Base-by-base conservation (phyloP, 2,329 filamentous ascomycete species). In the Fusarium euwallaceae region DNA sequence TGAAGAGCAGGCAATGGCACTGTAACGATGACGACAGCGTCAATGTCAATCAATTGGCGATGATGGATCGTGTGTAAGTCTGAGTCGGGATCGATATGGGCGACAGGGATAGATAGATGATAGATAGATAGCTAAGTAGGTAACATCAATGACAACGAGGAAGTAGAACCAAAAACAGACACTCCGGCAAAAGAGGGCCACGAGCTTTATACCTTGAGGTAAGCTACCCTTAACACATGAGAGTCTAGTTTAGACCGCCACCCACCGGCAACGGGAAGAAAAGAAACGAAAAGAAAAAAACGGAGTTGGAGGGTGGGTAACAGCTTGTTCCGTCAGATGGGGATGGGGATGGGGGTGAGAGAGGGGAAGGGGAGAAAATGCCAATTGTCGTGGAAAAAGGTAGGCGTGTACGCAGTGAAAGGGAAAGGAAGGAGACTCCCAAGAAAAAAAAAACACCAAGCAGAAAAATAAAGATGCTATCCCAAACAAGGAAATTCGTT, bases 171-270 rank as follows among this genome's bases (percentile, higher is more conserved):
- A 34, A 20, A 20, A 16, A n/a, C 24, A 48, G 51, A 17, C 22
- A 24, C 29, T 22, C 29, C 43, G 27, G 20, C 29, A 29, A 60
- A 65, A 66, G 37, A 41, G 56, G 55, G 43, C 55, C 55, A 66
- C 32, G 29, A 48, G 53, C 53, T 65, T 65, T 65, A 65, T 65
- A 65, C 37, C 62, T 22, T 34, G 22, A 22, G 55, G 17, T 41
- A n/a, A 60, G 61, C 45, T 41, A 63, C 20, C 32, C 55, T 60
- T 41, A 68, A 61, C 61, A 36, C 24, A 34, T 27, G 41, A 43
- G 24, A 62, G 64, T 73, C 67, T 59, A 71, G 55, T 62, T 64
- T 75, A 75, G 72, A 75, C 72, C 72, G 72, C 72, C 72, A 74
- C 72, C 69, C 37, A 43, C 39, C 39, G 39, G 62, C 66, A 75